Conservation (phyloP, 192 early-diverging fungal species). For the Coemansia sp. region DNA sequence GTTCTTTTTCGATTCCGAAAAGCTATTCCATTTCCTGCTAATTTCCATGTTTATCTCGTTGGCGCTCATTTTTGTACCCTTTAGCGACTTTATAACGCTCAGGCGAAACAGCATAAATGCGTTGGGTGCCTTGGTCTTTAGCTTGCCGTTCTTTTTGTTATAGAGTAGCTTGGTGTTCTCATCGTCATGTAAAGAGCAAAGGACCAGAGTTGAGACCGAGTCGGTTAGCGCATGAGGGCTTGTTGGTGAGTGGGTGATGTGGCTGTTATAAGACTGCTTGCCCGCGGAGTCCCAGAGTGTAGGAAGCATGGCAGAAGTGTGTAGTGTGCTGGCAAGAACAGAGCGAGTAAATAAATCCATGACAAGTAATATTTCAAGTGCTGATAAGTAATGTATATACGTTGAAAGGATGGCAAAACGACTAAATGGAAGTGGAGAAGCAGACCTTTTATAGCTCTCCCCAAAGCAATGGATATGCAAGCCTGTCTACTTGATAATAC, state of each 20-base stretch:
- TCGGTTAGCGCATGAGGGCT: background rate
- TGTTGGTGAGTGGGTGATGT: background rate
- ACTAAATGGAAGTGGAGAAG: background rate
- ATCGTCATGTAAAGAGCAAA: background rate
- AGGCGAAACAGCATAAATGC: slow-evolving; percentile 30
- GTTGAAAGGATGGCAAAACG: background rate
- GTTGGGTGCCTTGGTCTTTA: slow-evolving; percentile 20
- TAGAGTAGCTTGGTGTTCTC: background rate
- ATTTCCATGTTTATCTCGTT: slow-evolving; percentile 13
- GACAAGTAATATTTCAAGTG: background rate
- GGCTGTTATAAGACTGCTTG: background rate
- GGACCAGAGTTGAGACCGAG: background rate
- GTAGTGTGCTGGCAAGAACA: background rate
- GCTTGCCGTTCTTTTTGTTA: slow-evolving; percentile 1
- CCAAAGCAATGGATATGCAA: background rate
- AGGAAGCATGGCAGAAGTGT: background rate
- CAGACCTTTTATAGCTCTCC: background rate
- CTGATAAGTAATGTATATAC: background rate
- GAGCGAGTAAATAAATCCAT: background rate
- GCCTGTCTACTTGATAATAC: background rate
- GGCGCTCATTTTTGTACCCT: slow-evolving; percentile 9
- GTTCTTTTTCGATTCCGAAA: background rate
- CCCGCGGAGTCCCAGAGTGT: background rate
- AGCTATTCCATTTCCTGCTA: background rate
- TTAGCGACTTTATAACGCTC: slow-evolving; percentile 14